These are phyloP conservation scores for Rhododendron ovatum DNA, from an alignment of 148 eudicot genomes.

Conservation along the genomic window DNA sequence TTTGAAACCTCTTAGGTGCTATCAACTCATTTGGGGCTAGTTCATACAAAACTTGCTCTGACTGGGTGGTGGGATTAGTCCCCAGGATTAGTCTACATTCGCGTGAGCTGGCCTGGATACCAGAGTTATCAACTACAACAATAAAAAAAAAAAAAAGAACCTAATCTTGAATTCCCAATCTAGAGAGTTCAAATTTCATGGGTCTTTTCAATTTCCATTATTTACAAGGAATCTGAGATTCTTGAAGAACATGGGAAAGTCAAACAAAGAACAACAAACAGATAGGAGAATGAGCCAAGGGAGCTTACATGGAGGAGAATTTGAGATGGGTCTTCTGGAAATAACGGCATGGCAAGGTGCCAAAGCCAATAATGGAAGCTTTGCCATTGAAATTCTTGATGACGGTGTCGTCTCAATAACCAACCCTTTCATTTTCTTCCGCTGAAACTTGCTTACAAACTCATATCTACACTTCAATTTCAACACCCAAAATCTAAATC, in stretches of 20 bases:
- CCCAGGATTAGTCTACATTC: too few relatives aligned
- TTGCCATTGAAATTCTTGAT: constrained; percentile 7
- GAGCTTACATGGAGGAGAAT: constrained; percentile 14
- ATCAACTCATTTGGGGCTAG: too few relatives aligned
- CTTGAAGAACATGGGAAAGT: neutral
- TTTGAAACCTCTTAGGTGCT: too few relatives aligned
- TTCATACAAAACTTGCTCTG: too few relatives aligned
- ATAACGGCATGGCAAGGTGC: constrained; percentile 4
- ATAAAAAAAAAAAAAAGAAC: too few relatives aligned
- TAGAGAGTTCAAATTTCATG: neutral
- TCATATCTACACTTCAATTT: constrained; percentile 3
- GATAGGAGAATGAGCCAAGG: neutral
- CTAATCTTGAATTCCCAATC: neutral
- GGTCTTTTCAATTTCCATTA: neutral
- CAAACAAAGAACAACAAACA: neutral
- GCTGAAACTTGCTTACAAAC: neutral
- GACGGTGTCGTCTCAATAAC: constrained; percentile 11
- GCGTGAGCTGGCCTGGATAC: too few relatives aligned
- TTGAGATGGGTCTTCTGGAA: constrained; percentile 11
- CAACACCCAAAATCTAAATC: neutral
- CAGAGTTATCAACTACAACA: too few relatives aligned
- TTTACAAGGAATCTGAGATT: neutral
- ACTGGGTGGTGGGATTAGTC: too few relatives aligned
- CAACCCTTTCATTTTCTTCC: constrained; percentile 12
- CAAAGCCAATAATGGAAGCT: constrained; percentile 21